Evolutionary conservation across 2,329 filamentous ascomycete species (phyloP).

Genomic region (Fusarium haematococcum): DNA sequence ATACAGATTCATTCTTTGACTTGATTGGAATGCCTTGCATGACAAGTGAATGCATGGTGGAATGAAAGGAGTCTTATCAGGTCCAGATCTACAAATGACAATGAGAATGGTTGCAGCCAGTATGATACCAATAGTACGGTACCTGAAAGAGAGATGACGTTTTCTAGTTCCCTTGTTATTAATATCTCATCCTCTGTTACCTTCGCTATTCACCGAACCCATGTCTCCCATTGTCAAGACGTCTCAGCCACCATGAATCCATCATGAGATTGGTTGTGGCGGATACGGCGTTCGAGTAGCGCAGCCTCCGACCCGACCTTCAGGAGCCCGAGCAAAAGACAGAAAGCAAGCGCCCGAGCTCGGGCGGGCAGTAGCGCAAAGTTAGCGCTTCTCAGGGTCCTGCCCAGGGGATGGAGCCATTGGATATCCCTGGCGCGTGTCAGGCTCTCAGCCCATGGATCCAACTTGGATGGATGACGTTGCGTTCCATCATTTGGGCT

Average conservation of each 20-base stretch:
- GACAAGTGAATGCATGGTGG: neutral
- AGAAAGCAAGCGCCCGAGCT: slow-evolving; percentile 12
- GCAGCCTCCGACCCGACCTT: neutral
- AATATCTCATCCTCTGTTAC: neutral
- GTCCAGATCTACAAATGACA: neutral
- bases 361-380: slow-evolving; percentile 13
- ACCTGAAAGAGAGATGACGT: neutral
- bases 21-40: neutral
- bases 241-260: slow-evolving; percentile 2
- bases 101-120: neutral
- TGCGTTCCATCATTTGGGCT: slow-evolving; percentile 29
- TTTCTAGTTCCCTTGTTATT: neutral
- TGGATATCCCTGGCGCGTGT: slow-evolving; percentile 14
- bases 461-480: slow-evolving; percentile 28
- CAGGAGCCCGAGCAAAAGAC: neutral
- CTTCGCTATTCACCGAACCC: neutral
- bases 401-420: slow-evolving; percentile 7
- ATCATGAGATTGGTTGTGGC: slow-evolving; percentile 5
- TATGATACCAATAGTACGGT: neutral
- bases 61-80: neutral
- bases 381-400: slow-evolving; percentile 36
- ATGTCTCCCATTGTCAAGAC: neutral
- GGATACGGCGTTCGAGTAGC: neutral
- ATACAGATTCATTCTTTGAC: neutral
- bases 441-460: slow-evolving; percentile 27